Evolutionary conservation across 1,284 basidiomycete species (phyloP).

Genomic region (Pisolithus thermaeus): DNA sequence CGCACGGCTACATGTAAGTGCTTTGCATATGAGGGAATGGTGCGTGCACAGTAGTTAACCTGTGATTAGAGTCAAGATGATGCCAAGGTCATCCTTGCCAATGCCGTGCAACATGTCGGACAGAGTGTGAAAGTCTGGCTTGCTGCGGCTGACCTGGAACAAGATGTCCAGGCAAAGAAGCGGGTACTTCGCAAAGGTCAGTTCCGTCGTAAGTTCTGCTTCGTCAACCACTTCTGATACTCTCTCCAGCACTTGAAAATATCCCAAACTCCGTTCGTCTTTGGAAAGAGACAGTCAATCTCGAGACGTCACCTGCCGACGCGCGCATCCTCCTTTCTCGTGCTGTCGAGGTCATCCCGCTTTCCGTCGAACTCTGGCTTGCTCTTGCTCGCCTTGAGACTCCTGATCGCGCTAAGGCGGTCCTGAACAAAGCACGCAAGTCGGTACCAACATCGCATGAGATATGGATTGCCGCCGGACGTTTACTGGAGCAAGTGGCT

Average conservation of each 20-base stretch:
- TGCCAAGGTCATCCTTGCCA: conserved; percentile 91
- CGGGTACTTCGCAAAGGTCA: conserved; percentile 86
- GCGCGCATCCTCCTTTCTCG: conserved; percentile 89
- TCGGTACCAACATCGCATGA: conserved; percentile 95
- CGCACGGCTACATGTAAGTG: conserved; percentile 82
- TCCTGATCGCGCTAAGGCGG: conserved; percentile 84
- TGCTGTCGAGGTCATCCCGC: conserved; percentile 94
- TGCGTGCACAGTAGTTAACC: conserved; percentile 5
- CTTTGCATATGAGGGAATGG: not conserved
- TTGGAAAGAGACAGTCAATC: conserved; percentile 98
- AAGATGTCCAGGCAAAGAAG: conserved; percentile 83
- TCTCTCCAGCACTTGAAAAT: conserved; percentile 77
- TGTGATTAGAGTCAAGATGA: conserved; percentile 73
- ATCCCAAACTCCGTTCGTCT: conserved; percentile 94
- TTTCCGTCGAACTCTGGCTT: conserved; percentile 95
- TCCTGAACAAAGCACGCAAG: conserved; percentile 94
- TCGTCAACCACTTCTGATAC: conserved; percentile 3
- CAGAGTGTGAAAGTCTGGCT: conserved; percentile 98
- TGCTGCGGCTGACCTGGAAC: conserved; percentile 86
- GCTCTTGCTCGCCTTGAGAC: conserved; percentile 92
- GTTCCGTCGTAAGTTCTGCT: not conserved
- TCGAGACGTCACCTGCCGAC: conserved; percentile 85
- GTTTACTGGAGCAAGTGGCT: conserved; percentile 84
- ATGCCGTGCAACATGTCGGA: conserved; percentile 88
- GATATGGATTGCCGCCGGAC: conserved; percentile 96